Evolutionary conservation across 805 yeast genomes (phyloP).

Genomic region (Metschnikowia picachoensis): DNA sequence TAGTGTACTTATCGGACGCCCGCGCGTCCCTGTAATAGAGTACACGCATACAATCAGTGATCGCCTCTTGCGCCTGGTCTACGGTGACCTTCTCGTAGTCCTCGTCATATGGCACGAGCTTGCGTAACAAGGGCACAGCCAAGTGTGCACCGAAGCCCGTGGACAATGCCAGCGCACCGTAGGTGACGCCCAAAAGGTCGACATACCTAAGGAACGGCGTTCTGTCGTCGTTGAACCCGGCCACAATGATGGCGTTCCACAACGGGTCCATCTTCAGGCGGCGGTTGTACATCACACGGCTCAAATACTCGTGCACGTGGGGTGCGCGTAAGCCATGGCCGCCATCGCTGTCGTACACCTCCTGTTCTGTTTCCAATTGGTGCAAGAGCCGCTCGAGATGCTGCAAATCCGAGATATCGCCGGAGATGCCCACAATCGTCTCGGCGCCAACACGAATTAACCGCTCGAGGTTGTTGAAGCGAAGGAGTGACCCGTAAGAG

Average conservation of each 20-base stretch:
- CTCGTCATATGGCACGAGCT: constrained; percentile 71
- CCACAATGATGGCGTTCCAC: constrained; percentile 92
- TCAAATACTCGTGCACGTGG: constrained; percentile 81
- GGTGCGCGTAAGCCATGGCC: constrained; percentile 67
- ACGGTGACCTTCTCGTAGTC: constrained; percentile 68
- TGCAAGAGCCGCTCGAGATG: constrained; percentile 70
- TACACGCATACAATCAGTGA: constrained; percentile 88
- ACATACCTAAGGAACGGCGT: constrained; percentile 77
- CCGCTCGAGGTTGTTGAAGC: constrained; percentile 83
- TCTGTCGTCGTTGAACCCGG: constrained; percentile 70
- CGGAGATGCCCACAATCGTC: constrained; percentile 89
- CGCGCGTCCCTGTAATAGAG: constrained; percentile 95
- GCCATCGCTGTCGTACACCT: constrained; percentile 71
- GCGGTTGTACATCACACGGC: constrained; percentile 79
- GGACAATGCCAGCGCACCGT: constrained; percentile 82
- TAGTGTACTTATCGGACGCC: constrained; percentile 77
- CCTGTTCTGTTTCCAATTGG: constrained; percentile 68
- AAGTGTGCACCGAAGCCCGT: constrained; percentile 96
- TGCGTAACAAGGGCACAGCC: constrained; percentile 88
- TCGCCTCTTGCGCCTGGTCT: constrained; percentile 70
- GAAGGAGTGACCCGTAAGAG: constrained; percentile 87
- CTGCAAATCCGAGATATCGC: constrained; percentile 94
- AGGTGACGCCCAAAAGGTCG: constrained; percentile 88
- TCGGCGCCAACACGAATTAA: constrained; percentile 77
- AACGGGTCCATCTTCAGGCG: constrained; percentile 92